Conservation (phyloP, 2,329 filamentous ascomycete genomes). For the Chaetothyriales sp. region DNA sequence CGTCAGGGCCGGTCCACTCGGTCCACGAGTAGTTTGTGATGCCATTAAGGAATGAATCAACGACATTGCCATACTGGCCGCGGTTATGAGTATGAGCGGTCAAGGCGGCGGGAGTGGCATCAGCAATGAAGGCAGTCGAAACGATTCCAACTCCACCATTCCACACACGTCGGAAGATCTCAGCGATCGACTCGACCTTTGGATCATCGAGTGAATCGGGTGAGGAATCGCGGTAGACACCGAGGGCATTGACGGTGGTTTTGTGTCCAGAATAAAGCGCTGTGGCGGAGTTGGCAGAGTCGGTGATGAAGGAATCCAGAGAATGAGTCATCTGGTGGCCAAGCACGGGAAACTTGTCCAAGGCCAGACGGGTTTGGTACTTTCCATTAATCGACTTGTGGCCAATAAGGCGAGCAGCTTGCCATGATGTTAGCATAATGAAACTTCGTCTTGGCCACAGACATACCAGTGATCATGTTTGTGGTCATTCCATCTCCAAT, state of each 20-base stretch:
- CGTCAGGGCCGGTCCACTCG: constrained; percentile 57
- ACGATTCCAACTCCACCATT: constrained; percentile 50
- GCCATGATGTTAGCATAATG: constrained; percentile 39
- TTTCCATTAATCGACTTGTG: constrained; percentile 75
- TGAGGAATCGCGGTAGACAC: constrained; percentile 67
- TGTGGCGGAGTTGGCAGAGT: constrained; percentile 71
- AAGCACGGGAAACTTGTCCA: constrained; percentile 73
- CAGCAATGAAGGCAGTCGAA: constrained; percentile 65
- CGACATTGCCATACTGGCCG: constrained; percentile 52
- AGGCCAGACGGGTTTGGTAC: constrained; percentile 58
- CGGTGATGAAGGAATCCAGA: constrained; percentile 71
- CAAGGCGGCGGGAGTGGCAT: constrained; percentile 67
- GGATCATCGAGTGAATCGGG: constrained; percentile 62
- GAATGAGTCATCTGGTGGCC: constrained; percentile 85
- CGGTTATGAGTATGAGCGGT: constrained; percentile 59
- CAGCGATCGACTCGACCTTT: constrained; percentile 67
- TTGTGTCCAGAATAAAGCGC: constrained; percentile 74
- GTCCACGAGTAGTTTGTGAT: constrained; percentile 72
- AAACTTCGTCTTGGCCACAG: not conserved
- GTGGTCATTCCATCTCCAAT: constrained; percentile 54
- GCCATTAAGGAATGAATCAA: constrained; percentile 63
- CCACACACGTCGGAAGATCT: constrained; percentile 56
- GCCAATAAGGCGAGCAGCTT: constrained; percentile 59
- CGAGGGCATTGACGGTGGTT: constrained; percentile 66
- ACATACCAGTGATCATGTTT: constrained; percentile 26